phyloP scores from a whole-genome alignment of 768 basidiomycete genomes.

The Xanthoconium stramineum region DNA sequence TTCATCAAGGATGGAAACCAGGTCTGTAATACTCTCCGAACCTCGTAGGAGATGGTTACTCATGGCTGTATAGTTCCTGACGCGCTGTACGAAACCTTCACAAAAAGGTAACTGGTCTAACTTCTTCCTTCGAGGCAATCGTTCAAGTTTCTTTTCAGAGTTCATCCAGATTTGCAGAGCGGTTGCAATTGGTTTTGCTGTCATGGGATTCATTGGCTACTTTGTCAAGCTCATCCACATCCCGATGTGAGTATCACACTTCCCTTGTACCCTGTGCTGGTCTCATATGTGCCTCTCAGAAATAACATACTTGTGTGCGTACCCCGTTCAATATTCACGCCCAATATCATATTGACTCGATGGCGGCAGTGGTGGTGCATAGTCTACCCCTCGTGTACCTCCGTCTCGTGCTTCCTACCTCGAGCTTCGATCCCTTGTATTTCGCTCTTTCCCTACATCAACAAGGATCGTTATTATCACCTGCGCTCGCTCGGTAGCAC shows the following conservation, averaged over 20 bases:
- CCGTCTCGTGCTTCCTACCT: conserved; percentile 8
- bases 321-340: not conserved
- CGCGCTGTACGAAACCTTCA: conserved; percentile 96
- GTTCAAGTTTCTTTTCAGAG: conserved; percentile 48
- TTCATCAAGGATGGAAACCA: conserved; percentile 93
- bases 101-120: conserved; percentile 67
- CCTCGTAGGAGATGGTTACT: conserved; percentile 2
- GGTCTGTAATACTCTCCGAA: conserved; percentile 42
- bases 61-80: conserved; percentile 67
- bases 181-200: conserved; percentile 94
- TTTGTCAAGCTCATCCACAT: conserved; percentile 98
- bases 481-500: not conserved
- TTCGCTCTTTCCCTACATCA: conserved; percentile 14
- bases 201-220: conserved; percentile 99
- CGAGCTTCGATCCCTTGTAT: conserved; percentile 19
- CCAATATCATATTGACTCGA: conserved; percentile 24
- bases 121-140: not conserved
- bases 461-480: conserved; percentile 2
- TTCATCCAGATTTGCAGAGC: conserved; percentile 94
- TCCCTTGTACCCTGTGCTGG: not conserved
- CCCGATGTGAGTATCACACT: conserved; percentile 73
- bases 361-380: conserved; percentile 69
- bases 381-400: conserved; percentile 27
- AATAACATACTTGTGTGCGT: conserved; percentile 98
- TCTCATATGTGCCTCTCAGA: conserved; percentile 41